A percentile compares a stretch with the other conserved stretches of the same genome.
phyloP scores from a whole-genome alignment of 2,329 filamentous ascomycete species.

The Fusarium papillatum region DNA sequence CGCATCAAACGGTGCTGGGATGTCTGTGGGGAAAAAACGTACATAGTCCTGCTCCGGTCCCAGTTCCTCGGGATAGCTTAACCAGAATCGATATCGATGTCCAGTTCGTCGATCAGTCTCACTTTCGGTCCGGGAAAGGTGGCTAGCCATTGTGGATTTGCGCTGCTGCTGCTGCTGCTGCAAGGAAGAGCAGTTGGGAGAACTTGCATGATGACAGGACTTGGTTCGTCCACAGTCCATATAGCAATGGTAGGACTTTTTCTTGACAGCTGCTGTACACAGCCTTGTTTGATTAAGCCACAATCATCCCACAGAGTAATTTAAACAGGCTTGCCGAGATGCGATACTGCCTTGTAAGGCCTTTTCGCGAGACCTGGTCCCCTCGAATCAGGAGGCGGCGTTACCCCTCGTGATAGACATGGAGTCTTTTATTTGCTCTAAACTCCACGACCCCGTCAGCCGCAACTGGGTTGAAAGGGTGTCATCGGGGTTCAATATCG shows the following conservation, averaged over 20 bases:
- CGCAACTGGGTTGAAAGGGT: neutral
- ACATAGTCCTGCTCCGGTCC: slow-evolving; percentile 25
- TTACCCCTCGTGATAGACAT: slow-evolving; percentile 4
- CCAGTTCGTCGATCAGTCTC: neutral
- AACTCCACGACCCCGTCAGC: neutral
- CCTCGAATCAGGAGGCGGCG: slow-evolving; percentile 21
- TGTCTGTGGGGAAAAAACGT: neutral
- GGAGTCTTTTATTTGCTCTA: neutral
- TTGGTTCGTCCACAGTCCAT: neutral
- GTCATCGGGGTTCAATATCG: neutral
- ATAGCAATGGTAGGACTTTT: neutral
- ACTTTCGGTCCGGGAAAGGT: neutral
- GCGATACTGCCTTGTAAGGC: neutral
- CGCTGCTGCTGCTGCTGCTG: neutral
- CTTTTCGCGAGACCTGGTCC: neutral
- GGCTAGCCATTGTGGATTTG: slow-evolving; percentile 6
- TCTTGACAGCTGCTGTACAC: neutral
- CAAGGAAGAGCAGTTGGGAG: neutral
- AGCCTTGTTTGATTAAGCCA: slow-evolving; percentile 7
- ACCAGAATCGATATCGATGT: slow-evolving; percentile 12
- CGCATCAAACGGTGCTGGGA: neutral
- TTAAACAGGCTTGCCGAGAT: neutral
- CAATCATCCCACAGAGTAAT: neutral
- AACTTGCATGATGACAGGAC: neutral
- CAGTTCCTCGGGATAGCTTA: slow-evolving; percentile 18